These are phyloP conservation scores for Anastatica hierochuntica DNA, from an alignment of 345 rosid genomes.

Conservation along the genomic window DNA sequence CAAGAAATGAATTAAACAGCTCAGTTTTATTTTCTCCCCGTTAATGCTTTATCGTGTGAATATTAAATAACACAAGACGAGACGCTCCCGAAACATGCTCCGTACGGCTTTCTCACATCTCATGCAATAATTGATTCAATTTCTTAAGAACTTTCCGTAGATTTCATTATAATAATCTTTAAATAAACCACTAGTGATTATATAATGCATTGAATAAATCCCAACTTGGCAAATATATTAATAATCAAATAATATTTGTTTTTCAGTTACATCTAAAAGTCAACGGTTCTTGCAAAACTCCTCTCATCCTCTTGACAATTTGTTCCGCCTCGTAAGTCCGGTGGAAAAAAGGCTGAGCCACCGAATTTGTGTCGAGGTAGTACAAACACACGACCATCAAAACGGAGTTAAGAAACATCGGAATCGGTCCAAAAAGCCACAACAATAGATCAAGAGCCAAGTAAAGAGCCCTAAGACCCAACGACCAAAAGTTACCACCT, in stretches of 20 bases:
- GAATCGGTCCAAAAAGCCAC: slow-evolving; percentile 85
- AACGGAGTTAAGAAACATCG: slow-evolving; percentile 51
- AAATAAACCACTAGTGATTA: background rate
- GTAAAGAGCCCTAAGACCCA: slow-evolving; percentile 63
- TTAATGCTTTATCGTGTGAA: slow-evolving; percentile 21
- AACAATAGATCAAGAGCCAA: slow-evolving; percentile 52
- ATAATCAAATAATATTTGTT: background rate
- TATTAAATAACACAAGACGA: slow-evolving; percentile 1
- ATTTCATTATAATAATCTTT: background rate
- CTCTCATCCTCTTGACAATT: slow-evolving; percentile 22
- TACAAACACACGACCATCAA: slow-evolving; percentile 39
- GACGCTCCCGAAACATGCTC: slow-evolving; percentile 26
- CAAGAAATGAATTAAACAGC: slow-evolving; percentile 21
- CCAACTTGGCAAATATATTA: slow-evolving; percentile 15
- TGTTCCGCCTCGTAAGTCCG: slow-evolving; percentile 22
- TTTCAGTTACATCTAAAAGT: slow-evolving; percentile 15
- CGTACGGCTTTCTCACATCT: slow-evolving; percentile 20
- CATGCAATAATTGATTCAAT: slow-evolving; percentile 13
- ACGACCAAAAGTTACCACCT: slow-evolving; percentile 69
- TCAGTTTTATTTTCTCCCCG: background rate
- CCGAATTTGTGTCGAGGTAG: slow-evolving; percentile 38
- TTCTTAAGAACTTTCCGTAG: background rate
- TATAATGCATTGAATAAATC: background rate
- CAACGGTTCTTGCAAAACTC: slow-evolving; percentile 21
- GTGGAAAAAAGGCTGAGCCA: slow-evolving; percentile 39